Evolutionary conservation across 495 filamentous ascomycete species (phyloP), one percentile per base, ranked within the genome.

Genomic region (Penicillium pancosmium): DNA sequence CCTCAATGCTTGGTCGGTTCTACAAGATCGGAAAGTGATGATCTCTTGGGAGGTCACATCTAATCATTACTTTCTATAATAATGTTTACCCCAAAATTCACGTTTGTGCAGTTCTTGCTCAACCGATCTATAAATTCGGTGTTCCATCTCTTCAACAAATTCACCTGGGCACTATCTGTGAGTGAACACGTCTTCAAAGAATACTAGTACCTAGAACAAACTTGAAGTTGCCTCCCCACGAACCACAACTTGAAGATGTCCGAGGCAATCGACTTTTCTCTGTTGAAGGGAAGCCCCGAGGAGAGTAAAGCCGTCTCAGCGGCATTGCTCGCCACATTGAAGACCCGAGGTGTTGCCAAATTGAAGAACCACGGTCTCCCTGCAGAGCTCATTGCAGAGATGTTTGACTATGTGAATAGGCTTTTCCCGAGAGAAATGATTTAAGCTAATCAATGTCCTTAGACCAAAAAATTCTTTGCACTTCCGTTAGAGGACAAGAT

Each of bases 401-500:
- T 69, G 7, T 72, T 72, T 55, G 58, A 60, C 19, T 66, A 60
- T 36, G 71, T 70, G 15, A 56, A 60, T 57, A 31, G 4, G 8
- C 8, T 31, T 31, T 31, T 9, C 16, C 36, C 34, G 6, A 11
- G 16, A 12, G 31, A 18, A 6, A 10, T 1, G 13, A 0, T 21
- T 49, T 1, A 5, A 40, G 46, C 11, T 19, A 38, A 33, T 5
- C 49, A 16, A 54, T 27, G 27, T 21, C 41, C n/a, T 6, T 15
- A 61, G 59, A 63, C 59, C 2, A 57, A 55, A 16, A 65, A 56
- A 48, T 75, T 82, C 61, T 83, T 81, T 56, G 71, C 62, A 21
- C 68, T 82, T 11, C 66, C 72, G 1, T 49, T 57, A 0, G 74
- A 77, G 8, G 65, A 71, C 40, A 84, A 83, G 50, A 68, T 69